Evolutionary conservation across 257 asterid species (phyloP), one percentile per base, ranked within the genome.

Genomic region (Pogostemon cablin): DNA sequence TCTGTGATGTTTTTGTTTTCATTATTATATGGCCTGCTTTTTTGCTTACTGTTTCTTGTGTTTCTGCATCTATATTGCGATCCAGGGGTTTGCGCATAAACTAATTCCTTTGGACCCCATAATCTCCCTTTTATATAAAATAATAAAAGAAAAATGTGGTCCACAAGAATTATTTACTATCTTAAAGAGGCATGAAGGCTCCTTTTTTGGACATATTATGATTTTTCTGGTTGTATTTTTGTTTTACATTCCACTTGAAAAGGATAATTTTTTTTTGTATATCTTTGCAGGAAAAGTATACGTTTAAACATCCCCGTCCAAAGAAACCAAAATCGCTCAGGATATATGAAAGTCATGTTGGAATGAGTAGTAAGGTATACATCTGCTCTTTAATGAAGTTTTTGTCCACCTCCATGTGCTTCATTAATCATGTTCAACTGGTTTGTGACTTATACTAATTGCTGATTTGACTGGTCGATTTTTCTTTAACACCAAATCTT

Each of bases 291-390:
- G 99, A 91, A 77, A 91, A 72, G 73, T 82, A 89, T 77, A 72
- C 80, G 57, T 95, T 95, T 76, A 81, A 84, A 68, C 96, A 91
- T 79, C 95, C 97, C 67, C 91, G 89, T 80, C 98, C 99, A 4
- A 75, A 81, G 82, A 95, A 80, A 86, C 99, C 99, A 55, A 83
- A 86, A 62, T 95, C 99, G 60, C 86, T 95, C 59, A 75, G 99
- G 74, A 89, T 95, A 78, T 95, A 95, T 10, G 99, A 95, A 78
- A 67, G 85, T 68, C 99, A 95, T 78, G 90, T 95, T 67, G 99
- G 99, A 83, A 95, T 95, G 99, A 95, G 99, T 81, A 95, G 99
- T 73, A 87, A 80, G 90, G 99, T 91, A 87, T 54, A 90, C 79
- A 78, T 79, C 78, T 78, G 67, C 53, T 66, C 72, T 75, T 65